Evolutionary conservation across 192 early-diverging fungal genomes (phyloP), one percentile per base, ranked within the genome.

Genomic region (Backusella morwellensis): DNA sequence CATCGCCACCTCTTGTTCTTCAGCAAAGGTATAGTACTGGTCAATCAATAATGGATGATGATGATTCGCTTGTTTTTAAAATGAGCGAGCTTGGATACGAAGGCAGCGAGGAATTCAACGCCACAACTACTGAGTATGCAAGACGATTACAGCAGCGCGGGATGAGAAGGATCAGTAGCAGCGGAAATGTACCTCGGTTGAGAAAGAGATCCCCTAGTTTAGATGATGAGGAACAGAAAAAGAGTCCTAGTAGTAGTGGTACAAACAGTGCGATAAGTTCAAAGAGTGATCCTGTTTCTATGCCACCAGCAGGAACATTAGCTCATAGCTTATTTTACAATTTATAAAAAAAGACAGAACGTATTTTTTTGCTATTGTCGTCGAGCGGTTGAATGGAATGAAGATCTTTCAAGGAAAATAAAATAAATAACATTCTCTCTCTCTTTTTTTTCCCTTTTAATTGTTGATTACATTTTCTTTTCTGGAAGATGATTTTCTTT

Each of bases 51-150:
- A 14, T 78, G 35, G 81, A 82, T 68, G 81, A 82, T 47, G 80
- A 82, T 66, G 81, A 82, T 52, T 82, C 81, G 15, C 70, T 78
- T 34, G 59, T 82, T 11, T 82, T 82, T 68, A 76, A 76, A 66
- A 82, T 82, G 81, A 82, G 77, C 21, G 81, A 82, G 56, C 68
- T 82, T 32, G 77, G 47, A 17, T 72, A 44, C 6, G 70, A 72
- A 17, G 26, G 70, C 6, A 63, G 56, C 11, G 26, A 29, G 56
- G 56, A 63, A 63, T 63, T 29, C 6, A 63, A 63, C 9, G 2
- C 56, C 2, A 63, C 56, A 14, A 12, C 56, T 12, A 63, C 56
- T 1, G 56, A 63, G 23, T 63, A 63, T 63, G 11, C 56, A 14
- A 63, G 26, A 29, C 26, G 56, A 29, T 29, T 63, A 14, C 56